Percentiles rank a stretch among this genome's conserved stretches.
phyloP scores from a whole-genome alignment of 73 alveolate species.

The Paramecium bursaria region DNA sequence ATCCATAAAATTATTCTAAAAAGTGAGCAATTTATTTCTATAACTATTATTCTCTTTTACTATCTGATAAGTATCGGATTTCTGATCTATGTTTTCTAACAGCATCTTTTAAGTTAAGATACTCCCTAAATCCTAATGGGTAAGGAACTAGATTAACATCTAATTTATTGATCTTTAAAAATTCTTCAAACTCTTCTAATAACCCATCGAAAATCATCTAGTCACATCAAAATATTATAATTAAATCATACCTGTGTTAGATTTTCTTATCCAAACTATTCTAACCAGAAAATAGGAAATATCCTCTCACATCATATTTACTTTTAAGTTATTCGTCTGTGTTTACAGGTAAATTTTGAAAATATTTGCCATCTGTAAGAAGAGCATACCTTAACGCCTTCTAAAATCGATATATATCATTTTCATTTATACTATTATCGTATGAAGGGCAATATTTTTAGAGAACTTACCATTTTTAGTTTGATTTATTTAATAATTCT shows the following conservation, averaged over 20 bases:
- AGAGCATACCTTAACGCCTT: conserved; percentile 51
- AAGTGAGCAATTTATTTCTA: background rate
- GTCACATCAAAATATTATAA: conserved; percentile 19
- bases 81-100: background rate
- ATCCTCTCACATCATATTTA: conserved; percentile 34
- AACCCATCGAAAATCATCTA: conserved; percentile 42
- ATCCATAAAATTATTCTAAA: conserved; percentile 5
- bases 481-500: background rate
- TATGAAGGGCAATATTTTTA: background rate
- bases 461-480: background rate
- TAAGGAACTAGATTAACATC: background rate
- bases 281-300: background rate
- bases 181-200: conserved; percentile 2
- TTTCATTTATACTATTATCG: background rate
- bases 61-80: conserved; percentile 16
- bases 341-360: background rate
- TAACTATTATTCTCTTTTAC: background rate
- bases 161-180: background rate
- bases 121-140: conserved; percentile 30
- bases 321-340: background rate
- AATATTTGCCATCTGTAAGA: conserved; percentile 15
- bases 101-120: background rate
- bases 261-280: background rate
- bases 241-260: conserved; percentile 18
- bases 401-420: conserved; percentile 15